phyloP scores from a whole-genome alignment of 192 early-diverging fungal genomes.

The Pilobolus umbonatus region DNA sequence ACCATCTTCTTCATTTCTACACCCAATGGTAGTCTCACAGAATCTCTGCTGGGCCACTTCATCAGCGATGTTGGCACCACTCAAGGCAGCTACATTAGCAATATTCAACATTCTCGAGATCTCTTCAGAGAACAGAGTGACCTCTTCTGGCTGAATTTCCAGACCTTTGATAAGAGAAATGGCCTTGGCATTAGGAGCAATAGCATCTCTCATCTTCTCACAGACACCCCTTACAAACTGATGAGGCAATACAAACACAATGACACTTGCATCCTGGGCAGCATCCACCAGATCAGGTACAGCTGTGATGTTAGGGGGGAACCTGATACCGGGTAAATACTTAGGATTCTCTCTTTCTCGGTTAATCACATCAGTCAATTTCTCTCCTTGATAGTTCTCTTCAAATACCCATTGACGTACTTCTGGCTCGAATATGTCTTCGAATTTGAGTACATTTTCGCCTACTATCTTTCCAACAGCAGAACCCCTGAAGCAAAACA shows the following conservation, averaged over 20 bases:
- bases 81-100: constrained; percentile 68
- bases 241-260: constrained; percentile 95
- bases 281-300: constrained; percentile 74
- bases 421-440: constrained; percentile 59
- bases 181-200: constrained; percentile 65
- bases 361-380: constrained; percentile 90
- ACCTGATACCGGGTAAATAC: constrained; percentile 76
- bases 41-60: constrained; percentile 91
- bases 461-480: constrained; percentile 90
- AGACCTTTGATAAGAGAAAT: constrained; percentile 95
- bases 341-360: constrained; percentile 84
- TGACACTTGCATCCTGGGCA: constrained; percentile 73
- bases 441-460: constrained; percentile 64
- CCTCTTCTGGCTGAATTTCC: constrained; percentile 65
- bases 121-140: constrained; percentile 74
- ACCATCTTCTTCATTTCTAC: constrained; percentile 59
- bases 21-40: constrained; percentile 93
- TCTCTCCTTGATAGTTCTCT: constrained; percentile 76
- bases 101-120: constrained; percentile 50
- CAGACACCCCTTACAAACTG: constrained; percentile 83
- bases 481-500: constrained; percentile 65
- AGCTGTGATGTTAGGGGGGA: constrained; percentile 82
- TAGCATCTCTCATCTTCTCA: constrained; percentile 67
- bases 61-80: constrained; percentile 95
- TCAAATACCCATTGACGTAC: constrained; percentile 97